Conservation (phyloP, 306 rosid species). For the Prunus davidiana region DNA sequence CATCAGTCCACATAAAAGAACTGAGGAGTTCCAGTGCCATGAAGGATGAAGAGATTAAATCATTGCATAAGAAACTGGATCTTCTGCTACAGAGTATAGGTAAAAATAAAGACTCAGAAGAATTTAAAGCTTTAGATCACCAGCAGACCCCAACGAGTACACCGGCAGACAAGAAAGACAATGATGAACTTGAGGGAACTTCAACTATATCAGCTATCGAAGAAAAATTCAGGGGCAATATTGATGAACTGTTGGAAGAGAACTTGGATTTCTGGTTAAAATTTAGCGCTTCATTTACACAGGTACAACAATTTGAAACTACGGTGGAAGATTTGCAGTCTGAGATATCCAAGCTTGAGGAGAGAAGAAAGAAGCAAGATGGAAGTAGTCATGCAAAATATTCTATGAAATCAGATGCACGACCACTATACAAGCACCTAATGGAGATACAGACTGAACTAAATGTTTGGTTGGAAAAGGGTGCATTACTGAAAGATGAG, state of each 20-base stretch:
- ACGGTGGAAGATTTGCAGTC: slow-evolving; percentile 54
- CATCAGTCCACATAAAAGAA: slow-evolving; percentile 54
- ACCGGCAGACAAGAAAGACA: not conserved
- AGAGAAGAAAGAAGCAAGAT: slow-evolving; percentile 43
- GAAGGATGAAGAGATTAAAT: slow-evolving; percentile 83
- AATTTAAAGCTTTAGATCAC: slow-evolving; percentile 19
- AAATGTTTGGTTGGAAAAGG: slow-evolving; percentile 61
- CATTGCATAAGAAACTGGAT: slow-evolving; percentile 59
- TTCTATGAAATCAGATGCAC: slow-evolving; percentile 62
- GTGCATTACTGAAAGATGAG: slow-evolving; percentile 59
- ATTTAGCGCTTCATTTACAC: slow-evolving; percentile 67
- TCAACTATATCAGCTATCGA: slow-evolving; percentile 48
- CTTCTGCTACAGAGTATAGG: slow-evolving; percentile 53
- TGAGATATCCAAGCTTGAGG: slow-evolving; percentile 55
- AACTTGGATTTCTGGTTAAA: slow-evolving; percentile 86
- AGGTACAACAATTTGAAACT: slow-evolving; percentile 69
- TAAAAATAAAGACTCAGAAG: slow-evolving; percentile 37
- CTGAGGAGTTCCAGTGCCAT: slow-evolving; percentile 51
- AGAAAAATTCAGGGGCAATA: slow-evolving; percentile 56
- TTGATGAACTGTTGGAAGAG: slow-evolving; percentile 86
- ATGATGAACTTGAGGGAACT: slow-evolving; percentile 30
- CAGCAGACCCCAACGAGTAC: slow-evolving; percentile 10
- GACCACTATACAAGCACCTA: slow-evolving; percentile 81
- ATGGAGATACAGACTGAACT: slow-evolving; percentile 72
- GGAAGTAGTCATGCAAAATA: slow-evolving; percentile 27